Evolutionary conservation across 805 yeast genomes (phyloP).

Genomic region (Metschnikowia reukaufii): DNA sequence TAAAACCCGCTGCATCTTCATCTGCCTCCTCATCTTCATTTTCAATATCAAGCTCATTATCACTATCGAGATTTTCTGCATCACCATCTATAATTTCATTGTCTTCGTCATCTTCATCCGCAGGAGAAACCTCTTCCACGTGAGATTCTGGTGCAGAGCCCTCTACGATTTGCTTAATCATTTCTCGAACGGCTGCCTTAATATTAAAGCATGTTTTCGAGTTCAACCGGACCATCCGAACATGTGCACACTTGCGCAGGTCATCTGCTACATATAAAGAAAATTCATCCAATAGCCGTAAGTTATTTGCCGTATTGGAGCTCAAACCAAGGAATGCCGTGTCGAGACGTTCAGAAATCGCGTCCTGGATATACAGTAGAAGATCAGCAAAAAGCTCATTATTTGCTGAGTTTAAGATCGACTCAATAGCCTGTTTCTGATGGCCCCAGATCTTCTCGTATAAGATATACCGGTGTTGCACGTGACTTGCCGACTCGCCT

Average conservation of each 20-base stretch:
- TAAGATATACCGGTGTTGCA: constrained; percentile 23
- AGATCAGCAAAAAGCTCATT: constrained; percentile 30
- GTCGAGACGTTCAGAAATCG: constrained; percentile 23
- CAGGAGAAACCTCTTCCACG: not conserved
- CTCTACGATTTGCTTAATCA: constrained; percentile 32
- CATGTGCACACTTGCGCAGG: constrained; percentile 3
- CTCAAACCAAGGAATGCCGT: constrained; percentile 38
- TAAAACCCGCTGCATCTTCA: constrained; percentile 10
- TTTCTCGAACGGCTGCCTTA: constrained; percentile 34
- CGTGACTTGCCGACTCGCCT: constrained; percentile 25
- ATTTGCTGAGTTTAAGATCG: constrained; percentile 34
- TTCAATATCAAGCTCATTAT: constrained; percentile 10
- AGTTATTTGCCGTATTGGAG: constrained; percentile 42
- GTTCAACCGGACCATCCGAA: constrained; percentile 28
- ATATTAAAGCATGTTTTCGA: constrained; percentile 35
- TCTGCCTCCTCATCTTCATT: constrained; percentile 21
- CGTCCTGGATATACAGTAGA: constrained; percentile 23
- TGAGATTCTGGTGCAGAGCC: constrained; percentile 2
- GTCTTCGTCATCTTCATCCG: constrained; percentile 14
- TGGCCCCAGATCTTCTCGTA: constrained; percentile 29
- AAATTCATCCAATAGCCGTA: constrained; percentile 39
- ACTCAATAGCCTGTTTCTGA: constrained; percentile 29
- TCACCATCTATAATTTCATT: constrained; percentile 12
- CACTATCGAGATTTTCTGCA: constrained; percentile 1
- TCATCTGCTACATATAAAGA: constrained; percentile 20